Conservation (phyloP, 805 yeast genomes). For the Zygosaccharomyces lentus region DNA sequence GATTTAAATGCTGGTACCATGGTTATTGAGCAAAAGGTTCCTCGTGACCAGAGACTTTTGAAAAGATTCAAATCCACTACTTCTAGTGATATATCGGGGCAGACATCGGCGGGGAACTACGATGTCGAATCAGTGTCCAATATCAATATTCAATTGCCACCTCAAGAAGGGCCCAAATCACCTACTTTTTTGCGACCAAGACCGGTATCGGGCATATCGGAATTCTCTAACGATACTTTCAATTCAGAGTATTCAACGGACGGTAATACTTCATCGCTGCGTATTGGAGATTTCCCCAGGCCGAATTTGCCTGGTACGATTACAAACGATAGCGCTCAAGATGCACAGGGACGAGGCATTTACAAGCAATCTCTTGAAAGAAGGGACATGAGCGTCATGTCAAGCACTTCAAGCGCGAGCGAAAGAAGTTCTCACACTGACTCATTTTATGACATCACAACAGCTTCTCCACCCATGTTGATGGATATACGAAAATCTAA, state of each 20-base stretch:
- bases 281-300: conserved; percentile 12
- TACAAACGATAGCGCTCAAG: conserved; percentile 15
- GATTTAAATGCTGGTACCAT: conserved; percentile 1
- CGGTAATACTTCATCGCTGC: conserved; percentile 20
- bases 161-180: conserved; percentile 16
- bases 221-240: conserved; percentile 44
- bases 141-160: conserved; percentile 6
- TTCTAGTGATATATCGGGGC: conserved; percentile 29
- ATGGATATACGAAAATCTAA: conserved; percentile 20
- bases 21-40: background rate
- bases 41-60: conserved; percentile 12
- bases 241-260: conserved; percentile 50
- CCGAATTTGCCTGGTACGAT: conserved; percentile 8
- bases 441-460: conserved; percentile 39
- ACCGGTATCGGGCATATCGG: conserved; percentile 50
- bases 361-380: conserved; percentile 24
- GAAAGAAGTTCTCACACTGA: conserved; percentile 40
- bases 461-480: conserved; percentile 28
- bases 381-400: conserved; percentile 36
- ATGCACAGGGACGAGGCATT: background rate
- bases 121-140: conserved; percentile 21
- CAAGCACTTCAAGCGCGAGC: conserved; percentile 38
- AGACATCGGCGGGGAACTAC: conserved; percentile 31
- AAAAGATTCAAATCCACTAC: conserved; percentile 27
- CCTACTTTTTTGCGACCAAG: conserved; percentile 30